Percentiles rank a stretch among this genome's conserved stretches.
These are phyloP conservation scores for Aspergillus campestris DNA, from an alignment of 495 filamentous ascomycete species.

Conservation along the genomic window DNA sequence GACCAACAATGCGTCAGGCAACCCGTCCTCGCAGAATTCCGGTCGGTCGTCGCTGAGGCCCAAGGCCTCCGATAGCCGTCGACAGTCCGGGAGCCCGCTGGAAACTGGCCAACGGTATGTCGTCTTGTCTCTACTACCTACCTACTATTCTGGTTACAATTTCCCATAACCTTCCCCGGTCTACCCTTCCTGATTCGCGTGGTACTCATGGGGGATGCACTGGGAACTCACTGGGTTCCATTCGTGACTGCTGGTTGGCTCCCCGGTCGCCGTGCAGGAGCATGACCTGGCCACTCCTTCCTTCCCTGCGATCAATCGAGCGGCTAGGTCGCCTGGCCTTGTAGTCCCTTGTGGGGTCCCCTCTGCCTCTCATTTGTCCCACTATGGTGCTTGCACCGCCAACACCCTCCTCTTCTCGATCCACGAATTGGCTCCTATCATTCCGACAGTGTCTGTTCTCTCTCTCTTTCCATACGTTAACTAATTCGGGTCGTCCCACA, in stretches of 20 bases:
- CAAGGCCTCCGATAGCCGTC: slow-evolving; percentile 46
- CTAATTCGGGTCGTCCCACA: slow-evolving; percentile 12
- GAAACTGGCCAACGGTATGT: slow-evolving; percentile 49
- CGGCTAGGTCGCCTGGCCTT: too few species aligned
- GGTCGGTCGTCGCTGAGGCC: slow-evolving; percentile 39
- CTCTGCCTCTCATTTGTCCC: too few species aligned
- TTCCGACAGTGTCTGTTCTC: not conserved
- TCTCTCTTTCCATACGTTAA: slow-evolving; percentile 3
- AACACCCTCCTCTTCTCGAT: not conserved
- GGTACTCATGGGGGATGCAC: too few species aligned
- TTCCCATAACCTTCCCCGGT: not conserved
- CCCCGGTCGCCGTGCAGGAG: slow-evolving; percentile 4
- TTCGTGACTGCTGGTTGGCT: too few species aligned
- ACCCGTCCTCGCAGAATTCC: slow-evolving; percentile 30
- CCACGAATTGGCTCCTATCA: slow-evolving; percentile 13
- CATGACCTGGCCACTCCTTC: too few species aligned
- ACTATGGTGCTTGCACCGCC: too few species aligned
- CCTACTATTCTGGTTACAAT: slow-evolving; percentile 1
- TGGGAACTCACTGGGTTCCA: too few species aligned
- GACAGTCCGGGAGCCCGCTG: slow-evolving; percentile 47
- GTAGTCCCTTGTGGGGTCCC: too few species aligned
- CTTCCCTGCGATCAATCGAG: not conserved
- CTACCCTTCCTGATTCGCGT: too few species aligned
- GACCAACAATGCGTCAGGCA: slow-evolving; percentile 41
- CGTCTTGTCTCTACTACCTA: slow-evolving; percentile 10